Conservation (phyloP, 805 yeast species). For the Pichia eremophila region DNA sequence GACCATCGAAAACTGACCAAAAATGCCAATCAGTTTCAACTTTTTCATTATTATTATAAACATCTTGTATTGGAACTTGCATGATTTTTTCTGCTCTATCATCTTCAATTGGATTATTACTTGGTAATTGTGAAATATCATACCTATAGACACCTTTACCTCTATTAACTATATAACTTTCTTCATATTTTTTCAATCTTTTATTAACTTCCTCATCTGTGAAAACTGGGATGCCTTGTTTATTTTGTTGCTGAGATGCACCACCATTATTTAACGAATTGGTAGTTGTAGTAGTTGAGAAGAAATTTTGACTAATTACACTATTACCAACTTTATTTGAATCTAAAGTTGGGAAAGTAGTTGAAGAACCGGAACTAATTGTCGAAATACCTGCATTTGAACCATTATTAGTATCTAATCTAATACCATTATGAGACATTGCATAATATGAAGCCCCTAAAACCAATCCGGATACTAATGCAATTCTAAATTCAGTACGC, state of each 20-base stretch:
- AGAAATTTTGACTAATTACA: slow-evolving; percentile 13
- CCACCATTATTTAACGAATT: slow-evolving; percentile 34
- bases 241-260: slow-evolving; percentile 29
- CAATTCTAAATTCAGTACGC: slow-evolving; percentile 24
- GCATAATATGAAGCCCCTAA: slow-evolving; percentile 27
- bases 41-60: slow-evolving; percentile 36
- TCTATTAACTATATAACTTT: slow-evolving; percentile 69
- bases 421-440: slow-evolving; percentile 19
- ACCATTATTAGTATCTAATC: slow-evolving; percentile 19
- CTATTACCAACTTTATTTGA: background rate
- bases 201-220: slow-evolving; percentile 64
- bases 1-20: slow-evolving; percentile 95
- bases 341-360: slow-evolving; percentile 10
- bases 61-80: slow-evolving; percentile 61
- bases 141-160: slow-evolving; percentile 84
- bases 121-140: slow-evolving; percentile 82
- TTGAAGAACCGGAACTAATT: slow-evolving; percentile 29
- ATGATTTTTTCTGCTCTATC: slow-evolving; percentile 79
- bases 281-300: slow-evolving; percentile 30
- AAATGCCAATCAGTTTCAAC: slow-evolving; percentile 74
- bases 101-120: slow-evolving; percentile 92
- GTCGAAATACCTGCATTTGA: slow-evolving; percentile 7
- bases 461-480: slow-evolving; percentile 25
- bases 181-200: slow-evolving; percentile 63
- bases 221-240: slow-evolving; percentile 48